Base-by-base conservation (phyloP, 2,329 filamentous ascomycete species). In the Apiospora arundinis region DNA sequence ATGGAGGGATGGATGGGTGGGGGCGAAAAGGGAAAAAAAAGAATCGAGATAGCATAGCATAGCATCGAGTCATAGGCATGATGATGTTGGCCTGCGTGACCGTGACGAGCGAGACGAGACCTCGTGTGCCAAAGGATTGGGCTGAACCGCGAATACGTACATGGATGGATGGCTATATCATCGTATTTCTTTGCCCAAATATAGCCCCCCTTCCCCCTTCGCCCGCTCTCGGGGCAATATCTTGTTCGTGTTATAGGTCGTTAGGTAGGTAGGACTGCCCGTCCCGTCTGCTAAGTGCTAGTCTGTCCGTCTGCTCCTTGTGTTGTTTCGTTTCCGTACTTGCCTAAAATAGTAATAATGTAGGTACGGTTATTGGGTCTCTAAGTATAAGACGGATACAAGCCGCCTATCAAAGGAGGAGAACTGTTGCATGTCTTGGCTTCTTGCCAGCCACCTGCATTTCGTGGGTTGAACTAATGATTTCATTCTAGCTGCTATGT, bases 121-220 rank as follows among this genome's bases (percentile, higher is more conserved):
- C 52, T 37, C 52, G 52, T 60, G 52, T 60, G 25, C 52, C 16
- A 32, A 60, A 21, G 52, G 52, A n/a, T 37, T 60, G 52, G 52
- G 28, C 18, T 60, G 28, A 37, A 14, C n/a, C n/a, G n/a, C 52
- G 21, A 6, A 28, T 11, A 21, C 32, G 28, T 11, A 21, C 32
- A 32, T 32, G 32, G 32, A 32, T 32, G 32, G 32, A 37, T 32
- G 7, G 16, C n/a, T 49, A 37, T 60, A 60, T 28, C 28, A 7
- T 60, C 7, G 16, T 60, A 21, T 37, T 37, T 21, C 14, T 37
- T 18, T 8, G 12, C 25, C 11, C 11, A 52, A 16, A 28, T 16
- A 18, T 52, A 52, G 23, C 49, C 25, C 1, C 11, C 23, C 49
- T 14, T 6, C 1, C 11, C 23, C 49, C 4, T 6, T 32, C 32